Percentiles rank a stretch among this genome's conserved stretches.
phyloP scores from a whole-genome alignment of 768 basidiomycete species.

The Polyporus arcularius region DNA sequence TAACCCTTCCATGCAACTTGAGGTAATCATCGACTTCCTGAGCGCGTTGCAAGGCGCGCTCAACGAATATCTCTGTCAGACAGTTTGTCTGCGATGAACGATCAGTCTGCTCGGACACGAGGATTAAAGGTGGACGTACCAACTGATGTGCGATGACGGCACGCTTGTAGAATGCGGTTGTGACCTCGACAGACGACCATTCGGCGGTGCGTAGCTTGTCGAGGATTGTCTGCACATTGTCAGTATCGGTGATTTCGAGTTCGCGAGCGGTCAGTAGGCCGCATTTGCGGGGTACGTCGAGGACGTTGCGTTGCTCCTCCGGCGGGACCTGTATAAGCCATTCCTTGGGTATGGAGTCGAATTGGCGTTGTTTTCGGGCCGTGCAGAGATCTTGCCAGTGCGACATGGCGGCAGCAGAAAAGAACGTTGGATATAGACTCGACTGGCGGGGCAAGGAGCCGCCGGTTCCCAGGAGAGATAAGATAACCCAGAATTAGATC shows the following conservation, averaged over 20 bases:
- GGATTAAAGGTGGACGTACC: slow-evolving; percentile 27
- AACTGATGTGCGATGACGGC: slow-evolving; percentile 53
- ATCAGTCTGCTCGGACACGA: background rate
- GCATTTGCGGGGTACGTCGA: slow-evolving; percentile 51
- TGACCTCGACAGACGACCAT: slow-evolving; percentile 61
- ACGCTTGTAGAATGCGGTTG: slow-evolving; percentile 48
- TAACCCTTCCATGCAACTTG: slow-evolving; percentile 37
- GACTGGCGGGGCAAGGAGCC: too few relatives aligned
- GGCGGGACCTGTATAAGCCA: slow-evolving; percentile 60
- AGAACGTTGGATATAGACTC: too few relatives aligned
- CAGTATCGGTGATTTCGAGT: slow-evolving; percentile 59
- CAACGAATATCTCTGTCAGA: slow-evolving; percentile 51
- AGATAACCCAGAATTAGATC: background rate
- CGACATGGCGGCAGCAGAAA: background rate
- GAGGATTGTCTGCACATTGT: slow-evolving; percentile 48
- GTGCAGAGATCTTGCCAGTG: slow-evolving; percentile 54
- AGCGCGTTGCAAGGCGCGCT: slow-evolving; percentile 44
- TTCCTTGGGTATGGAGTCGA: slow-evolving; percentile 58
- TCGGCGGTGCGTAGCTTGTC: slow-evolving; percentile 49
- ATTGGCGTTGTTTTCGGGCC: slow-evolving; percentile 55
- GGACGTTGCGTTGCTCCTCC: slow-evolving; percentile 51
- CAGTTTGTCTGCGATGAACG: slow-evolving; percentile 42
- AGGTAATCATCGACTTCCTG: slow-evolving; percentile 44
- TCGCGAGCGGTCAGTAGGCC: slow-evolving; percentile 60
- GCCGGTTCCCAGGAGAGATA: background rate